A percentile compares a stretch with the other conserved stretches of the same genome.
phyloP scores from a whole-genome alignment of 2,329 filamentous ascomycete species.

The Acephala macrosclerotiorum region DNA sequence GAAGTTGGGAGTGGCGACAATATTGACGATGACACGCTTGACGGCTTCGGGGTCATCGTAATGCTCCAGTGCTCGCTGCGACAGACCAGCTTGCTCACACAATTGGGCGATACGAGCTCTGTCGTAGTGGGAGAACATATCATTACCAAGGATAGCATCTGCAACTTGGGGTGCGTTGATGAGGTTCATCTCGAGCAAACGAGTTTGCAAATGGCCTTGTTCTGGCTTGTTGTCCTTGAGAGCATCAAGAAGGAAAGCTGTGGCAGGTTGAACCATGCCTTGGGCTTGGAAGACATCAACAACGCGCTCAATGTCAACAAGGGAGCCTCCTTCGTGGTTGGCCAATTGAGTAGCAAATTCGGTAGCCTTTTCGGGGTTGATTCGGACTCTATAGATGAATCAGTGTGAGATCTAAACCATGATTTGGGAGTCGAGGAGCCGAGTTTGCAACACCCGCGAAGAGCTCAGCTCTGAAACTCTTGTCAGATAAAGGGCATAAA shows the following conservation, averaged over 20 bases:
- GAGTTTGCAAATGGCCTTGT: slow-evolving; percentile 91
- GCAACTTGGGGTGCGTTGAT: slow-evolving; percentile 96
- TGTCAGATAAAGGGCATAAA: no score
- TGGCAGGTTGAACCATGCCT: slow-evolving; percentile 96
- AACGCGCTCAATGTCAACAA: slow-evolving; percentile 92
- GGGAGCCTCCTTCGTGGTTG: slow-evolving; percentile 84
- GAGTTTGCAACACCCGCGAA: no score
- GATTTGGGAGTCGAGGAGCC: no score
- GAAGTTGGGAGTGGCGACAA: slow-evolving; percentile 82
- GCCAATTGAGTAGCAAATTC: slow-evolving; percentile 95
- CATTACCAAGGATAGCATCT: slow-evolving; percentile 95
- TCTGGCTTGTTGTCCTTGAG: slow-evolving; percentile 95
- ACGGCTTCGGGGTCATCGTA: slow-evolving; percentile 90
- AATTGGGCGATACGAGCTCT: slow-evolving; percentile 86
- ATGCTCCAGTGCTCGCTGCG: slow-evolving; percentile 88
- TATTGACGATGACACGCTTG: slow-evolving; percentile 88
- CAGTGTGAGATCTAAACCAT: no score
- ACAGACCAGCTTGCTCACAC: slow-evolving; percentile 91
- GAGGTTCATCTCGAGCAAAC: slow-evolving; percentile 96
- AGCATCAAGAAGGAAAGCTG: slow-evolving; percentile 95
- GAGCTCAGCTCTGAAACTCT: no score
- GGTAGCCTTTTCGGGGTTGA: slow-evolving; percentile 90
- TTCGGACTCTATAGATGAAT: slow-evolving; percentile 52
- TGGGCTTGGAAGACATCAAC: slow-evolving; percentile 98
- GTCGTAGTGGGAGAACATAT: slow-evolving; percentile 99